Conservation (phyloP, 1,284 basidiomycete genomes). For the Trichosporon sp. region DNA sequence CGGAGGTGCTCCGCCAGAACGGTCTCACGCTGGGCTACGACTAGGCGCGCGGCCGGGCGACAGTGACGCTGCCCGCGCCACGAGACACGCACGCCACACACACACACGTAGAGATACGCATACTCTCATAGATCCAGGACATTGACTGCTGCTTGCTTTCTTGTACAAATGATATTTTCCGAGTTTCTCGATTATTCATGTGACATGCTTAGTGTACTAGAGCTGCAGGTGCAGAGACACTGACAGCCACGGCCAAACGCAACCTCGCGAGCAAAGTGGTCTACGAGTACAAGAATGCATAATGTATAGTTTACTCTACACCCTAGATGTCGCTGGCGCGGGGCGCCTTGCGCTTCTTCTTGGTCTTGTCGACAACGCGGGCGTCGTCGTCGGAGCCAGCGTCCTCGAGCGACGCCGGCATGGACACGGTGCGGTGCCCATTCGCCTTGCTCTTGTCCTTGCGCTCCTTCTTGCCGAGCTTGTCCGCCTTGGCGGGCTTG, state of each 20-base stretch:
- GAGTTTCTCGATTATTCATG: not conserved
- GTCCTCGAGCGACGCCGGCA: not conserved
- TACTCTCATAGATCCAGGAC: not conserved
- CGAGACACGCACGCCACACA: too few relatives aligned
- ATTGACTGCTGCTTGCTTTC: not conserved
- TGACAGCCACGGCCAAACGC: too few relatives aligned
- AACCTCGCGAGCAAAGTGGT: too few relatives aligned
- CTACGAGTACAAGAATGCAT: conserved; percentile 9
- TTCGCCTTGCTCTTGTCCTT: conserved; percentile 16
- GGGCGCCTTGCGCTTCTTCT: conserved; percentile 24
- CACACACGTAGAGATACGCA: not conserved
- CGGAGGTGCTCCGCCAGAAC: not conserved
- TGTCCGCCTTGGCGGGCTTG: conserved; percentile 4
- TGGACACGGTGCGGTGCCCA: not conserved
- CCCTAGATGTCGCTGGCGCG: conserved; percentile 15
- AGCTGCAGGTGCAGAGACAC: too few relatives aligned
- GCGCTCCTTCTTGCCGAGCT: conserved; percentile 12
- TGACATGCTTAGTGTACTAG: not conserved
- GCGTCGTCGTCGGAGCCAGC: not conserved
- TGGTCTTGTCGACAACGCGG: not conserved
- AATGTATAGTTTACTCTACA: conserved; percentile 5
- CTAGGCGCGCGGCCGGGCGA: not conserved
- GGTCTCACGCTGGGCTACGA: not conserved
- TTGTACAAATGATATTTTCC: too few relatives aligned
- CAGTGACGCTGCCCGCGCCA: too few relatives aligned